Percentiles rank a stretch among this genome's conserved stretches.
phyloP scores from a whole-genome alignment of 768 basidiomycete species.

The Clitopilus passeckerianus region DNA sequence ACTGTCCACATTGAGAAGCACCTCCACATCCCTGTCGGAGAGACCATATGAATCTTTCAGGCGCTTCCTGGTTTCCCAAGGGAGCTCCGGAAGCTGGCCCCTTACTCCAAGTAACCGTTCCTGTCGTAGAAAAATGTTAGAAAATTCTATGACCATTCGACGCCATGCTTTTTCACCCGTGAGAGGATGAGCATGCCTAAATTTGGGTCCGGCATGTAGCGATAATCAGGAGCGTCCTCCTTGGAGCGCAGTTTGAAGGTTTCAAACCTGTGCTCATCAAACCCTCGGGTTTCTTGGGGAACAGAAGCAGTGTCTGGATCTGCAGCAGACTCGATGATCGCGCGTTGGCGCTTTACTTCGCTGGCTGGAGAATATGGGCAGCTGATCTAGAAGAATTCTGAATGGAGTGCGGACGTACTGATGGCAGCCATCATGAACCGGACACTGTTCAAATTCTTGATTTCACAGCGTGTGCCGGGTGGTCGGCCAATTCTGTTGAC shows the following conservation, averaged over 20 bases:
- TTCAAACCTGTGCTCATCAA: slow-evolving; percentile 75
- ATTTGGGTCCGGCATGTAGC: slow-evolving; percentile 98
- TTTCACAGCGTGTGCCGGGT: slow-evolving; percentile 84
- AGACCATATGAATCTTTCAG: slow-evolving; percentile 46
- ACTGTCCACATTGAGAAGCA: slow-evolving; percentile 70
- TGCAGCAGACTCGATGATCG: slow-evolving; percentile 35
- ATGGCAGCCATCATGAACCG: slow-evolving; percentile 83
- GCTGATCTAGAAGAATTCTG: background rate
- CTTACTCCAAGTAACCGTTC: slow-evolving; percentile 52
- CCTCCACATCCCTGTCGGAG: slow-evolving; percentile 62
- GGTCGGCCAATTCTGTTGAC: slow-evolving; percentile 62
- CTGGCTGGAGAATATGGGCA: slow-evolving; percentile 44
- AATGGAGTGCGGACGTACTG: slow-evolving; percentile 38
- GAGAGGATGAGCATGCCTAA: slow-evolving; percentile 67
- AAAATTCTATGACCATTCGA: background rate
- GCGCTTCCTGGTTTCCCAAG: slow-evolving; percentile 53
- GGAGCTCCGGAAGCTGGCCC: slow-evolving; percentile 68
- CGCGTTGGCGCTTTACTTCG: slow-evolving; percentile 79
- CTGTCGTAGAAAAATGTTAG: slow-evolving; percentile 30
- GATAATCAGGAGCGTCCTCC: slow-evolving; percentile 93
- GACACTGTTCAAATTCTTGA: slow-evolving; percentile 95
- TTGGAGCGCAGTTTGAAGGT: slow-evolving; percentile 85
- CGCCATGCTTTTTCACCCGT: slow-evolving; percentile 24
- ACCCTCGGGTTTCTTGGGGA: slow-evolving; percentile 85
- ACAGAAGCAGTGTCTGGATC: slow-evolving; percentile 35